Base-by-base conservation (phyloP, 2,329 filamentous ascomycete genomes). In the Curvularia spicifera region DNA sequence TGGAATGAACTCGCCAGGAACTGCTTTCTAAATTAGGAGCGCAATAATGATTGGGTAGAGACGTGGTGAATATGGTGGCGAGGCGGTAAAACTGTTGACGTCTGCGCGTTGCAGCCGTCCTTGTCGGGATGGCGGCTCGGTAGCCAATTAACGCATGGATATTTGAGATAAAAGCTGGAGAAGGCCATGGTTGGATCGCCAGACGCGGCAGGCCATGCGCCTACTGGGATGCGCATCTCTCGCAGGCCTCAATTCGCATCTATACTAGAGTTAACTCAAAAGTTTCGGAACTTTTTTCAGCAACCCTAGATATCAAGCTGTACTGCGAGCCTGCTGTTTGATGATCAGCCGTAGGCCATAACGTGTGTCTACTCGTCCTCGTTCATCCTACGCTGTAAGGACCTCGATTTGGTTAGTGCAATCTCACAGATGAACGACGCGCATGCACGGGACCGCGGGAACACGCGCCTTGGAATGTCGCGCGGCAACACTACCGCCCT, bases 371-470 rank as follows among this genome's bases (percentile, higher is more conserved):
- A 5, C 8, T 26, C 22, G 15, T 1, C 20, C 13, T 43, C 7
- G 22, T 6, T 5, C 28, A 44, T 28, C 4, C 15, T 5, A 9
- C 35, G 12, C 33, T 35, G 33, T 3, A 35, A 35, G 13, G 29
- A 12, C 33, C 33, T 31, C 33, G 33, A 63, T 61, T 6, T 20
- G 58, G 56, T 24, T 65, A 68, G 68, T 59, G 61, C 56, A 45
- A 67, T 64, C 56, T 53, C n/a, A 33, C 22, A n/a, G 33, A 61
- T 71, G 70, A 70, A 70, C 71, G 69, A 71, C 71, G 69, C 70
- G 71, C 69, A 68, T 64, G 61, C 71, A 73, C 72, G 71, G 66
- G 71, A 71, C 57, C 63, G 54, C 71, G 69, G 65, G 68, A 71
- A 63, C 28, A 71, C 70, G 71, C 71, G 72, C 51, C 66, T 53